phyloP scores from a whole-genome alignment of 2,329 filamentous ascomycete species.

The Exophiala viscosa region DNA sequence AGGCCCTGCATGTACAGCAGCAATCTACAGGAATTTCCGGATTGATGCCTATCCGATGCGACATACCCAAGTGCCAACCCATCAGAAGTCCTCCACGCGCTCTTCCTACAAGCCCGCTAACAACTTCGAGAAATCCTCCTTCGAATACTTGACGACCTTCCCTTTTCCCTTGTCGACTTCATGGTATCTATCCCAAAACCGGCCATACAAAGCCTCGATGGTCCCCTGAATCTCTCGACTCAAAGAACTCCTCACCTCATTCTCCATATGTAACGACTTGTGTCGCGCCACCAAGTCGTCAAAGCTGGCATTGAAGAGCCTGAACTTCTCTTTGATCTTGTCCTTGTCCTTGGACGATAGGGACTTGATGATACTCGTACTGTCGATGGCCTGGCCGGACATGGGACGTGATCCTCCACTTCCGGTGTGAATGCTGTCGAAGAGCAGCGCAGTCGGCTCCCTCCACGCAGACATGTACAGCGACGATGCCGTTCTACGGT shows the following conservation, averaged over 20 bases:
- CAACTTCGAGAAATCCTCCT: conserved; percentile 67
- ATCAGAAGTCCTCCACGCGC: no score
- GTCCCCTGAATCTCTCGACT: conserved; percentile 82
- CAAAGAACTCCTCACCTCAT: conserved; percentile 76
- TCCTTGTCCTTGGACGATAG: conserved; percentile 90
- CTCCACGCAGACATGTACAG: conserved; percentile 85
- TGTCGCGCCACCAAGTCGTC: conserved; percentile 83
- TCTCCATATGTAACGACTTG: conserved; percentile 82
- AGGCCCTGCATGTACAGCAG: no score
- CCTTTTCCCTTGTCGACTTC: conserved; percentile 97
- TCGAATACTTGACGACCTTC: conserved; percentile 98
- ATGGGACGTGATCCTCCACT: conserved; percentile 57
- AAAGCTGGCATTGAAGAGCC: conserved; percentile 83
- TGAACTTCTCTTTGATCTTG: conserved; percentile 93
- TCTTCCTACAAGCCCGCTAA: conserved; percentile 43
- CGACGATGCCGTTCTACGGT: conserved; percentile 80
- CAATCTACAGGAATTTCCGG: no score
- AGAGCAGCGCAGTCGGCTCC: conserved; percentile 76
- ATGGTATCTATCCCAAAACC: conserved; percentile 96
- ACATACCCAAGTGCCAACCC: no score
- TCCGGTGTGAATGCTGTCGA: conserved; percentile 87
- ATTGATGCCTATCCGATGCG: no score
- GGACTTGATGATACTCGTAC: conserved; percentile 75
- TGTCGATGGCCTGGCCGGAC: conserved; percentile 66
- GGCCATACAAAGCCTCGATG: conserved; percentile 87